Conservation (phyloP, 139 green algal genomes). For the Micromonas commoda region DNA sequence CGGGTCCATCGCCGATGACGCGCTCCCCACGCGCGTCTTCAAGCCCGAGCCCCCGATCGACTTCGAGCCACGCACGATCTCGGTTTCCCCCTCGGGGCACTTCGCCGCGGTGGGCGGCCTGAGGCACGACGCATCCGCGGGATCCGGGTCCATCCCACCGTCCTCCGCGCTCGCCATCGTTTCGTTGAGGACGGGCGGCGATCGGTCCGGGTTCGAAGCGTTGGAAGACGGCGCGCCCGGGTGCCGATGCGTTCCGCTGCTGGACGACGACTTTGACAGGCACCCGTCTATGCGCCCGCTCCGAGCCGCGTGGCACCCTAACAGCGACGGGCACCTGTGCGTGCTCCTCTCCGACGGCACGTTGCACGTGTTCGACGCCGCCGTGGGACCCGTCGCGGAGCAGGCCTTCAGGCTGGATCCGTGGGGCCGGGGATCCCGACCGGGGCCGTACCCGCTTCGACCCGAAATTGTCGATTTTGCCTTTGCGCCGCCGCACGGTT, state of each 20-base stretch:
- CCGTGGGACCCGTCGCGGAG: not conserved
- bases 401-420: not conserved
- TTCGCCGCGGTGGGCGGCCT: not conserved
- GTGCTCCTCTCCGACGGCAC: not conserved
- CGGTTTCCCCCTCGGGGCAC: not conserved
- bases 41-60: not conserved
- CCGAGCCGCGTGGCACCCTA: not conserved
- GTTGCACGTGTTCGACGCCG: not conserved
- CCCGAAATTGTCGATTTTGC: slow-evolving; percentile 16
- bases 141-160: not conserved
- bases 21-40: not conserved
- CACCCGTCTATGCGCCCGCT: not conserved
- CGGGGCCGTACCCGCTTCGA: not conserved
- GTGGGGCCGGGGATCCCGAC: not conserved
- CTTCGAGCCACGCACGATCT: not conserved
- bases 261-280: not conserved
- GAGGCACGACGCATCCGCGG: not conserved
- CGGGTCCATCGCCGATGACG: not conserved
- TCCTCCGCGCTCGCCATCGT: not conserved
- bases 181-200: not conserved
- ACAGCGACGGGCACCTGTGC: not conserved
- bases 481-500: slow-evolving; percentile 6
- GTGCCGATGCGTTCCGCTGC: not conserved
- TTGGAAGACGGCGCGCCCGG: not conserved
- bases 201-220: not conserved